Evolutionary conservation across 1,284 basidiomycete species (phyloP), one percentile per base, ranked within the genome.

Genomic region (Vanrija humicola): DNA sequence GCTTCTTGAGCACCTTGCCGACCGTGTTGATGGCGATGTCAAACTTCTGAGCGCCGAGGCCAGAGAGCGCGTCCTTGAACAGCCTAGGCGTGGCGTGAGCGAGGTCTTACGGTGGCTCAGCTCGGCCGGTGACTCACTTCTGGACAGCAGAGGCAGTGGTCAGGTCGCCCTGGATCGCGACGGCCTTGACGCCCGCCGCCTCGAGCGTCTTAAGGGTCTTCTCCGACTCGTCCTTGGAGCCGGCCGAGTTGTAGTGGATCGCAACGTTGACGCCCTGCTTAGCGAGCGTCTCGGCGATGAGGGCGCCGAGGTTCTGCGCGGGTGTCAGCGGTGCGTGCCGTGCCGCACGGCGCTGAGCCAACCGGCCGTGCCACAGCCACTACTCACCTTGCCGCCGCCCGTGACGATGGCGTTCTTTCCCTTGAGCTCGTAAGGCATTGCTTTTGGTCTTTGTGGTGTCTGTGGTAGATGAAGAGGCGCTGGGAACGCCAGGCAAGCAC

Each of bases 1-100:
- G 57, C 56, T 65, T 65, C 59, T 65, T 65, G 50, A 65, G 58
- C 26, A 65, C 64, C 48, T 64, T 64, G 50, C 64, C 64, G 52
- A 65, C 58, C 7, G 62, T 65, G 55, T 65, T 64, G 60, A 65
- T 58, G 3, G 64, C 64, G 23, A 64, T 46, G 54, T 65, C 60
- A 19, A 62, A 45, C 43, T 51, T 58, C 29, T 19, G 10, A 9
- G 34, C 48, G 28, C 59, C 59, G 28, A 61, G 59, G 19, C 52
- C 56, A 1, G 47, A 23, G 15, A 51, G 50, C 9, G 59, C 51
- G 44, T 61, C 56, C n/a, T 45, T 38, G 50, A 61, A 58, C 9
- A 61, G 54, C 46, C 59, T 61, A 42, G 6, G 3, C 40, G 49
- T 19, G 56, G 26, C 3, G 16, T 19, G 14, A 16, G 40, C 9